These are phyloP conservation scores for Nidularia pulvinata DNA, from an alignment of 768 basidiomycete species.

Conservation along the genomic window DNA sequence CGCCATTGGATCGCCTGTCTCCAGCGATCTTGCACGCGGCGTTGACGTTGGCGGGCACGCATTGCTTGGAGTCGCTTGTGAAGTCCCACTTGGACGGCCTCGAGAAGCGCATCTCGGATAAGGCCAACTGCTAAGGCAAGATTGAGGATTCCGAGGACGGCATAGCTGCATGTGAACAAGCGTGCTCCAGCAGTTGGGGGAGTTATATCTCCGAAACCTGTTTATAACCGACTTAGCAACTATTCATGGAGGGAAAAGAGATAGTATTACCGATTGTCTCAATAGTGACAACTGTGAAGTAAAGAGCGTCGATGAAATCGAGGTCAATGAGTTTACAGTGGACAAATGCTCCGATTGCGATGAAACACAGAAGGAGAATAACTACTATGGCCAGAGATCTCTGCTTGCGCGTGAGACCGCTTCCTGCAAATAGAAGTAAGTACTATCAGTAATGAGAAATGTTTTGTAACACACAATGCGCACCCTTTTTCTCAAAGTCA, in stretches of 20 bases:
- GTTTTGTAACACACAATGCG: slow-evolving; percentile 5
- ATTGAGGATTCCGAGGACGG: slow-evolving; percentile 60
- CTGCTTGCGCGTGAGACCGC: slow-evolving; percentile 81
- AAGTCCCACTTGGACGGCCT: slow-evolving; percentile 69
- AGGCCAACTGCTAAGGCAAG: slow-evolving; percentile 64
- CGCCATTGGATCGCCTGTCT: slow-evolving; percentile 62
- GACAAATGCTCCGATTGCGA: slow-evolving; percentile 70
- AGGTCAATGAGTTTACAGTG: slow-evolving; percentile 53
- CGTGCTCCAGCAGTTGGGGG: slow-evolving; percentile 50
- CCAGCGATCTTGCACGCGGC: slow-evolving; percentile 54
- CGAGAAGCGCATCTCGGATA: slow-evolving; percentile 70
- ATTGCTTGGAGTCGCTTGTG: slow-evolving; percentile 48
- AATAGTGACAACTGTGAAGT: slow-evolving; percentile 74
- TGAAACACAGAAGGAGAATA: slow-evolving; percentile 71
- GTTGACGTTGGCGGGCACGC: slow-evolving; percentile 44
- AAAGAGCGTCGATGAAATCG: slow-evolving; percentile 73
- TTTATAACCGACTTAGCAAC: too few species aligned
- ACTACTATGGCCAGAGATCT: slow-evolving; percentile 78
- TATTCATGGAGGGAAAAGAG: too few species aligned
- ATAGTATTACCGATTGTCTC: slow-evolving; percentile 52
- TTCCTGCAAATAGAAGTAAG: slow-evolving; percentile 39
- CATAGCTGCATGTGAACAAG: slow-evolving; percentile 60
- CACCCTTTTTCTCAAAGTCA: slow-evolving; percentile 67
- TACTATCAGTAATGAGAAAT: slow-evolving; percentile 1
- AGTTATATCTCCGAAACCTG: slow-evolving; percentile 76